These are phyloP conservation scores for Maudiozyma serrabonitensis DNA, from an alignment of 805 yeast genomes.

Conservation along the genomic window DNA sequence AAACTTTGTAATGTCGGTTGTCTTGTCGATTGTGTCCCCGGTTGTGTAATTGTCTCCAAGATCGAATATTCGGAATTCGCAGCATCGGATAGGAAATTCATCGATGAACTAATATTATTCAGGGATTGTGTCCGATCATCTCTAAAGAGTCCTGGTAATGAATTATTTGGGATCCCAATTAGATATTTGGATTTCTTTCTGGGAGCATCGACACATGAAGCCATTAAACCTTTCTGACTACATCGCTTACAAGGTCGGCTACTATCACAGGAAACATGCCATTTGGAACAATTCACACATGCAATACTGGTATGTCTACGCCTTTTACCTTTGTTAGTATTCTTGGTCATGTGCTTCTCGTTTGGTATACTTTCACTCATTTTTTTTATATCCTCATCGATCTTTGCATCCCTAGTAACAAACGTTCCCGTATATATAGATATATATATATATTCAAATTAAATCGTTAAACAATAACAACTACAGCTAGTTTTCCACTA, in stretches of 20 bases:
- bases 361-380: neutral
- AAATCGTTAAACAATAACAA: too few relatives aligned
- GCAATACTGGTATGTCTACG: conserved; percentile 72
- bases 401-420: neutral
- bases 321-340: conserved; percentile 3
- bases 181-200: conserved; percentile 77
- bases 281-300: conserved; percentile 80
- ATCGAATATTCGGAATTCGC: conserved; percentile 67
- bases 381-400: neutral
- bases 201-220: conserved; percentile 80
- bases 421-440: neutral
- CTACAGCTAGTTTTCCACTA: too few relatives aligned
- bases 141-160: conserved; percentile 10
- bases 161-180: conserved; percentile 42
- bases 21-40: conserved; percentile 14
- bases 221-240: conserved; percentile 52
- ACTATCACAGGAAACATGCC: conserved; percentile 88
- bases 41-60: conserved; percentile 51
- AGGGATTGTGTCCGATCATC: neutral
- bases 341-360: neutral
- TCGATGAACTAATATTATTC: neutral
- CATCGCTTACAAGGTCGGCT: conserved; percentile 78
- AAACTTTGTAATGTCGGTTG: neutral
- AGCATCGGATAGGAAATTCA: conserved; percentile 50
- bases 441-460: too few relatives aligned